A percentile compares a stretch with the other conserved stretches of the same genome.
Evolutionary conservation across 2,329 filamentous ascomycete species (phyloP).

Genomic region (Diaporthe citrichinensis): DNA sequence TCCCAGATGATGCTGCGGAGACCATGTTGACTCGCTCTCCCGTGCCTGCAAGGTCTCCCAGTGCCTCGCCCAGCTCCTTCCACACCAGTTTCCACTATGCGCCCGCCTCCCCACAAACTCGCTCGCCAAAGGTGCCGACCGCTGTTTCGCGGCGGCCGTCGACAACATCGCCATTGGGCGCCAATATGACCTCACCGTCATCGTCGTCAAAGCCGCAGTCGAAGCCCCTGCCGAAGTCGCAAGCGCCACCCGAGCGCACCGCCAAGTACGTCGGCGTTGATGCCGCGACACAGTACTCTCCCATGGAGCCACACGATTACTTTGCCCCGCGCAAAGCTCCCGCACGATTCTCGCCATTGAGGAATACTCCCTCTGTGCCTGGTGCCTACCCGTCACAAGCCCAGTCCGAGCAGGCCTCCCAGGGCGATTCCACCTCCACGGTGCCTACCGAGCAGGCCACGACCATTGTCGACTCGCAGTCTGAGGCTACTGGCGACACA

Average conservation of each 20-base stretch:
- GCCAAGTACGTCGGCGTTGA: constrained; percentile 63
- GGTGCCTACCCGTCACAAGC: constrained; percentile 31
- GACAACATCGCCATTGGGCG: constrained; percentile 51
- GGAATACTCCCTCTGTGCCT: constrained; percentile 29
- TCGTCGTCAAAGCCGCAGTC: constrained; percentile 45
- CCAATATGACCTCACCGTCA: constrained; percentile 48
- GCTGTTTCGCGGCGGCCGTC: constrained; percentile 59
- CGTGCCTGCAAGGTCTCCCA: constrained; percentile 64
- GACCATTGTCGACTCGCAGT: constrained; percentile 30
- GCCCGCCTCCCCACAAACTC: constrained; percentile 59
- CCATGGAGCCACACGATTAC: constrained; percentile 62
- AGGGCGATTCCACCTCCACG: neutral
- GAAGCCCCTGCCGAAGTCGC: constrained; percentile 45
- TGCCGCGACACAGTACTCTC: constrained; percentile 64
- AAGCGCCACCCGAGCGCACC: constrained; percentile 46
- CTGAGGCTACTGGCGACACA: constrained; percentile 40
- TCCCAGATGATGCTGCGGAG: constrained; percentile 58
- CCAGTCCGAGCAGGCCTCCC: constrained; percentile 10
- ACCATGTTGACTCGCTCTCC: constrained; percentile 74
- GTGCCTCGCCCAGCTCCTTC: constrained; percentile 64
- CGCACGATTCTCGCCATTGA: constrained; percentile 5
- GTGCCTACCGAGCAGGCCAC: constrained; percentile 29
- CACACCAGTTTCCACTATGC: constrained; percentile 60
- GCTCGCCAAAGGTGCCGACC: constrained; percentile 58
- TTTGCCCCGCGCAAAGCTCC: constrained; percentile 41